A percentile compares a stretch with the other conserved stretches of the same genome.
These are phyloP conservation scores for Dictyostelium brefeldianum DNA, from an alignment of 78 protist species.

Conservation along the genomic window DNA sequence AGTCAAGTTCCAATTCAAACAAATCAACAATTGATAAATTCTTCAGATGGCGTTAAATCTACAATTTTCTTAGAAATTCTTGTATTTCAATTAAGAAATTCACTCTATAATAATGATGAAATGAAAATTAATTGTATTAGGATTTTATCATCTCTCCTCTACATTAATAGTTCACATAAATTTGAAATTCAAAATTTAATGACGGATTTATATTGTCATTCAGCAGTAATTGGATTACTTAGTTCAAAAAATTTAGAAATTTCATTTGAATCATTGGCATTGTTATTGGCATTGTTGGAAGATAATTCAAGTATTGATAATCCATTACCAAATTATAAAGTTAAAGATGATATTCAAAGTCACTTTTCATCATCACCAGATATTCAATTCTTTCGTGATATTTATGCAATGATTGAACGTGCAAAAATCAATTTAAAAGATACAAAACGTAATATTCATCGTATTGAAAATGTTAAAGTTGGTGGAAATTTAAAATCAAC, in stretches of 20 bases:
- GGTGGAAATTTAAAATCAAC: neutral
- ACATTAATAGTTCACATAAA: neutral
- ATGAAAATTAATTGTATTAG: conserved; percentile 57
- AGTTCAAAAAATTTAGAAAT: conserved; percentile 37
- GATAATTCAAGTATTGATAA: conserved; percentile 1
- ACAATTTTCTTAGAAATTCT: conserved; percentile 55
- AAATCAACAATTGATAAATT: neutral
- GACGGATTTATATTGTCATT: conserved; percentile 73
- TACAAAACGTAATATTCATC: conserved; percentile 33
- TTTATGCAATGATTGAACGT: conserved; percentile 57
- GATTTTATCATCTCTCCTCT: conserved; percentile 25
- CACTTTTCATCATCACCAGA: conserved; percentile 69
- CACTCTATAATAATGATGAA: conserved; percentile 43
- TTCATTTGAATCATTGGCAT: conserved; percentile 23
- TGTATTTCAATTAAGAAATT: conserved; percentile 66
- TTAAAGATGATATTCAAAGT: conserved; percentile 57
- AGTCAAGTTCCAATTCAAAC: neutral
- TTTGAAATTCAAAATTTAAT: conserved; percentile 30
- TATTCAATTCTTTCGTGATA: conserved; percentile 65
- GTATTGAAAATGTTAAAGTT: conserved; percentile 40
- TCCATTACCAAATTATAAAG: conserved; percentile 40
- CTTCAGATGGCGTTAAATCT: neutral
- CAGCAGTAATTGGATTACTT: conserved; percentile 48
- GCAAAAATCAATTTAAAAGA: conserved; percentile 62
- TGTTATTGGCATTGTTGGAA: conserved; percentile 33